Percentiles rank a stretch among this genome's conserved stretches.
These are phyloP conservation scores for Auricularia cornea DNA, from an alignment of 768 basidiomycete species.

Conservation along the genomic window DNA sequence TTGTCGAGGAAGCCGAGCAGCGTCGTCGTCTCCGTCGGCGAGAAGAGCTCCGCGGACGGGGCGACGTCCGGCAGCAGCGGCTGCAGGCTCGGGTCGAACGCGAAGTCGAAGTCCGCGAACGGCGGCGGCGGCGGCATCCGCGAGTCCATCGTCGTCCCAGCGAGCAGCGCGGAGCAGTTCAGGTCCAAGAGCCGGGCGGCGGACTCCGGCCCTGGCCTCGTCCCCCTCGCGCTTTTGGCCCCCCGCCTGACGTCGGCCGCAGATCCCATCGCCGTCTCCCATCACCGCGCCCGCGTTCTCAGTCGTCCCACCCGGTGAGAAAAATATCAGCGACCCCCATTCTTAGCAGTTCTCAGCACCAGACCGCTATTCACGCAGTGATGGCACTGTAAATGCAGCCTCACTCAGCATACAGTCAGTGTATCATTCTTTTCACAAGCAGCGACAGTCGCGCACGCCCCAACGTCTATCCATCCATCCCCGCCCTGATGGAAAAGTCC, in stretches of 20 bases:
- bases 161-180: background rate
- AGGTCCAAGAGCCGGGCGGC: background rate
- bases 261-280: background rate
- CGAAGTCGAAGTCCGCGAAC: constrained; percentile 6
- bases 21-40: constrained; percentile 67
- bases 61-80: background rate
- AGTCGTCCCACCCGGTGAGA: background rate
- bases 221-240: background rate
- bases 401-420: too few species aligned
- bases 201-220: background rate
- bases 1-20: constrained; percentile 77
- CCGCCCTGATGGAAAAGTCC: too few species aligned
- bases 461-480: too few species aligned
- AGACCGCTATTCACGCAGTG: too few species aligned
- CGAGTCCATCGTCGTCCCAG: background rate
- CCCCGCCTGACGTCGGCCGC: background rate
- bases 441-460: too few species aligned
- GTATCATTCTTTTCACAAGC: too few species aligned
- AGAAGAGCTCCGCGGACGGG: constrained; percentile 45
- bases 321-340: too few species aligned
- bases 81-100: constrained; percentile 1
- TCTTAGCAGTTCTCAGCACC: too few species aligned
- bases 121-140: constrained; percentile 3
- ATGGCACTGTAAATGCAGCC: too few species aligned
- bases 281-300: background rate